A percentile compares a stretch with the other conserved stretches of the same genome.
Evolutionary conservation across 768 basidiomycete species (phyloP).

Genomic region (Terana coerulea): DNA sequence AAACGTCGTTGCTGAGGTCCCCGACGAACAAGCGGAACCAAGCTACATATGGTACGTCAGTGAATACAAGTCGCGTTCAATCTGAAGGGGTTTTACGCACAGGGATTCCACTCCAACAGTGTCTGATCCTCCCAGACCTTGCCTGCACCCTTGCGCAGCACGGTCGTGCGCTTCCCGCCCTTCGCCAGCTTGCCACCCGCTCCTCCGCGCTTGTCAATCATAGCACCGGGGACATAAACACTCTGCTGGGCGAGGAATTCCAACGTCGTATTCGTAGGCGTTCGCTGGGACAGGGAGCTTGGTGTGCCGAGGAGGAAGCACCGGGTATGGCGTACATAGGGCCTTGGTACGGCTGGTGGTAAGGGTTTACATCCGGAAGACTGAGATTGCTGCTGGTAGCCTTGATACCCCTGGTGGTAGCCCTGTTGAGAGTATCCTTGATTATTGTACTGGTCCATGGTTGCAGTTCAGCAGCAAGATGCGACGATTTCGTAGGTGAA

Average conservation of each 20-base stretch:
- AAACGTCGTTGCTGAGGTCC: constrained; percentile 96
- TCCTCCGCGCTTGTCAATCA: constrained; percentile 84
- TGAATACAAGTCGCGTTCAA: constrained; percentile 2
- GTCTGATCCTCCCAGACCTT: constrained; percentile 99
- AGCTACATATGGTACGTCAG: constrained; percentile 40
- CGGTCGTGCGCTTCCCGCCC: constrained; percentile 90
- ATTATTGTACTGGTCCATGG: constrained; percentile 37
- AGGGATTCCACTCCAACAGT: constrained; percentile 94
- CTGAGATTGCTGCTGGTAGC: constrained; percentile 6
- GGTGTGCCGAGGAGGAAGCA: constrained; percentile 60
- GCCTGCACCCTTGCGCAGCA: constrained; percentile 91
- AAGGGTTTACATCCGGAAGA: constrained; percentile 67
- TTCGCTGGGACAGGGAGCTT: constrained; percentile 82
- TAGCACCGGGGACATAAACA: constrained; percentile 89
- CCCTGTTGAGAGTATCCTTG: constrained; percentile 12
- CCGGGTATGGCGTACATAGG: constrained; percentile 68
- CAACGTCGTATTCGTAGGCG: constrained; percentile 90
- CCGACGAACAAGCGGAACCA: constrained; percentile 99
- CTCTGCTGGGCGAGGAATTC: constrained; percentile 87
- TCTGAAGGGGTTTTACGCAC: constrained; percentile 48
- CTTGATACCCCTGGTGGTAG: constrained; percentile 49
- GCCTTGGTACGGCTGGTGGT: constrained; percentile 77
- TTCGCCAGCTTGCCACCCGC: constrained; percentile 84
- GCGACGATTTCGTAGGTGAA: background rate
- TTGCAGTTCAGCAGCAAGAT: background rate